These are phyloP conservation scores for Pseudonectria foliicola DNA, from an alignment of 2,329 filamentous ascomycete species.

Conservation along the genomic window DNA sequence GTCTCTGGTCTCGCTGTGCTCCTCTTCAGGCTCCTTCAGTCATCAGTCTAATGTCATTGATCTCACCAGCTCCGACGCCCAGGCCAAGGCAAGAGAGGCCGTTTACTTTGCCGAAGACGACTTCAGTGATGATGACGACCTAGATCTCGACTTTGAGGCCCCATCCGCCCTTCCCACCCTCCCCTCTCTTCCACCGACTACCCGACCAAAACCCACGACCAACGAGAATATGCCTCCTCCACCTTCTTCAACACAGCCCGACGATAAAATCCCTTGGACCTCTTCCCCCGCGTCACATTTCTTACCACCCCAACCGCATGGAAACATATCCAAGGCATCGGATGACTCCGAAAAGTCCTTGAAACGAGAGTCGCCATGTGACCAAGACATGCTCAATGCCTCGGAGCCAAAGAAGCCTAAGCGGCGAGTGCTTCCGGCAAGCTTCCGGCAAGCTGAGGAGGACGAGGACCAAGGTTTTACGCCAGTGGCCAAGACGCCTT, in stretches of 20 bases:
- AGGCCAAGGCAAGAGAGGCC: slow-evolving; percentile 20
- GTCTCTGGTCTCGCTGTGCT: slow-evolving; percentile 36
- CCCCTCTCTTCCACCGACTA: slow-evolving; percentile 12
- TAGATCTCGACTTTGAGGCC: slow-evolving; percentile 63
- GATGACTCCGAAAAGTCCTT: slow-evolving; percentile 16
- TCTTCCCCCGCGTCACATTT: slow-evolving; percentile 51
- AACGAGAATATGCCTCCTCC: slow-evolving; percentile 22
- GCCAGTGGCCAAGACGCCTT: slow-evolving; percentile 16
- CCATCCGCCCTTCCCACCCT: slow-evolving; percentile 43
- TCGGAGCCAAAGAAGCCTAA: slow-evolving; percentile 39
- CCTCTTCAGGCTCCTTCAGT: slow-evolving; percentile 41
- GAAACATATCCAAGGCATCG: slow-evolving; percentile 8
- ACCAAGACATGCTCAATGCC: slow-evolving; percentile 17
- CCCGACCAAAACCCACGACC: slow-evolving; percentile 10
- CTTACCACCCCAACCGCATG: slow-evolving; percentile 26
- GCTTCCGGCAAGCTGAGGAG: slow-evolving; percentile 30
- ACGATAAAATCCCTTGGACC: slow-evolving; percentile 59
- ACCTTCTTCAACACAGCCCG: slow-evolving; percentile 21
- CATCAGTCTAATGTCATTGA: slow-evolving; percentile 25
- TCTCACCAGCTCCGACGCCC: slow-evolving; percentile 24
- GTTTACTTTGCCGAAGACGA: slow-evolving; percentile 72
- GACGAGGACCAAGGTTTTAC: slow-evolving; percentile 26
- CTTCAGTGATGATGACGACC: slow-evolving; percentile 75
- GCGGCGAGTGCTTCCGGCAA: slow-evolving; percentile 54
- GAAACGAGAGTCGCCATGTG: slow-evolving; percentile 38